Evolutionary conservation across 164 flowering plant species (phyloP), one percentile per base, ranked within the genome.

Genomic region (Macadamia integrifolia): DNA sequence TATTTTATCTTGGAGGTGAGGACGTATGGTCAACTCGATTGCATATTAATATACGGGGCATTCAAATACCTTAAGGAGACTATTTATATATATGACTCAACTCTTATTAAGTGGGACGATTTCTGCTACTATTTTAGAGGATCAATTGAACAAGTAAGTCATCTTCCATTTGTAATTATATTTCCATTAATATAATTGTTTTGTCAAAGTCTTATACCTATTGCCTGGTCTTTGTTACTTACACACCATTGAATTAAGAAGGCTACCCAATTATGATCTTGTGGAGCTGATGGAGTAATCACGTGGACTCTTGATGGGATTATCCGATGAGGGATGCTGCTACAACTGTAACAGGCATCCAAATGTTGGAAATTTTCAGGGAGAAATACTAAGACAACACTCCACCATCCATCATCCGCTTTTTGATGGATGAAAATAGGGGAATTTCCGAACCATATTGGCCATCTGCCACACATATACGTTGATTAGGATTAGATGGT

Each of bases 401-500:
- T 92, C 98, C 98, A 92, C 96, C 98, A 92, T 1, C 96, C 92
- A 65, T 92, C 96, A 3, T 83, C 95, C 13, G 84, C 81, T 66
- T 75, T 76, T 15, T 89, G 88, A 74, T 92, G 98, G 61, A 87
- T 90, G 79, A 69, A 92, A 31, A 92, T 43, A 7, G 79, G 70
- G 10, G 86, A 75, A 17, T 92, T 96, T 14, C 89, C 85, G 28
- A 80, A 81, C 92, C 95, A 93, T 1, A 93, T 75, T 9, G 98
- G 98, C 97, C 97, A 93, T 0, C 98, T 95, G 7, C 98, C 97
- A 12, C 49, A 80, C 18, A 78, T 63, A 64, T 57, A 0, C 98
- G 79, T 15, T 65, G 74, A 0, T 43, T 44, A n/a, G 92, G 87
- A 57, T 89, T 83, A 13, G 90, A 77, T 42, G 43, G 77, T 6